Base-by-base conservation (phyloP, 148 eudicot genomes). In the Amaranthus cruentus region DNA sequence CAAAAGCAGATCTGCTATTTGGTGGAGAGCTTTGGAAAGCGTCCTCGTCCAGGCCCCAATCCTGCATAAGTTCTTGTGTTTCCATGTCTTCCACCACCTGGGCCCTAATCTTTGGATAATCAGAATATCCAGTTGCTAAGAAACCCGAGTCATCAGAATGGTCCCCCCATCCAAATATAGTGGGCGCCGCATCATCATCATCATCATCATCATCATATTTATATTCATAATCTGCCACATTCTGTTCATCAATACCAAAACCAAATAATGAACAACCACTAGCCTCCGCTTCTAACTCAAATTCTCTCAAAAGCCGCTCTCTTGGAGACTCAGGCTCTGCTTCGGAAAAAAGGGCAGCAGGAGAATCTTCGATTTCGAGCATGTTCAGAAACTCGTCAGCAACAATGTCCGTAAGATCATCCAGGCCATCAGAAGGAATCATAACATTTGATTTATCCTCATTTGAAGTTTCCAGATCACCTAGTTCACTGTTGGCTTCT, bases 31-130 rank as follows among this genome's bases (percentile, higher is more conserved):
- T 64, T 60, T 79, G 83, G 66, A 92, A 92, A 62, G 77, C 84
- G 51, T 67, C 74, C 73, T 92, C 95, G 59, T 84, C 84, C 56
- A 89, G 62, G 62, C 95, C 97, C 90, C 85, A 85, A 76, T 85
- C 86, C 47, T 81, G 81, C 92, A 90, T 87, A 66, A 90, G 85
- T 66, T 79, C 87, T 70, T 88, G 88, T n/a, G 96, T 88, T 82
- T 90, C 97, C 83, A 88, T 77, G 68, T 87, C 82, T 72, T 90
- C 97, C 75, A 87, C 77, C 61, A 84, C 80, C 77, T 81, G 83
- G 50, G 89, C 89, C 76, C 82, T 83, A 51, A 86, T 81, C 83
- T 76, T 84, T 8, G 79, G 81, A 77, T 85, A 83, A 61, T 80
- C 72, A 44, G 74, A 70, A 72, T 81, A 82, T 53, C 28, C 70